Base-by-base conservation (phyloP, 2,329 filamentous ascomycete species). In the Clonostachys rhizophaga region DNA sequence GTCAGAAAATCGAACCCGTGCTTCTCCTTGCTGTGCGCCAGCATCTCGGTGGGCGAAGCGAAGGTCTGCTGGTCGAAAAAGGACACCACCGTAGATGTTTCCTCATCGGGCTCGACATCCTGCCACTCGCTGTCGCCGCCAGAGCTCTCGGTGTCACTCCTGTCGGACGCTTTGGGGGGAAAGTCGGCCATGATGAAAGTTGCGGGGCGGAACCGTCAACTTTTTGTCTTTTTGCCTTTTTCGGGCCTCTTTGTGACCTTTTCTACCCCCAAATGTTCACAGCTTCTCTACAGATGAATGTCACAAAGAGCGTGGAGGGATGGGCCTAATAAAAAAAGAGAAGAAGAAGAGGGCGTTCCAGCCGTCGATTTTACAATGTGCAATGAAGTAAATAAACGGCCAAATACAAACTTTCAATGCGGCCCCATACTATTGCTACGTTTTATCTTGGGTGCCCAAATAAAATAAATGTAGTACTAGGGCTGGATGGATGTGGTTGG, bases 1-100 rank as follows among this genome's bases (percentile, higher is more conserved):
- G 72, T 76, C 46, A 83, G 60, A 49, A 91, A 79, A 63, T 91
- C 86, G 56, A 91, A 87, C 30, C 68, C 66, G 58, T 84, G 73
- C 55, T 79, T 80, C 44, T 83, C 74, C 58, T 79, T 85, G 75
- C 83, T 87, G 60, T 89, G 74, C 35, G 74, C 68, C 42, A 91
- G 70, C 85, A 91, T 89, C 17, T 76, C 72, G 30, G 67, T 63
- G 35, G 83, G 76, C 58, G 84, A 79, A 8, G 79, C 66, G 58
- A 89, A 91, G 36, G 81, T 78, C 50, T 77, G 70, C 48, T 83
- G 76, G 54, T 86, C 84, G 52, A 91, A 78, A 34, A 91, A 71
- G 17, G 86, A 89, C 43, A 86, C 72, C 48, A 90, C 74, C 17
- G 76, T 68, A 24, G 83, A 71, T 5, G 73, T 67, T 53, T 86